Base-by-base conservation (phyloP, 345 rosid genomes). In the Bruguiera sexangula region DNA sequence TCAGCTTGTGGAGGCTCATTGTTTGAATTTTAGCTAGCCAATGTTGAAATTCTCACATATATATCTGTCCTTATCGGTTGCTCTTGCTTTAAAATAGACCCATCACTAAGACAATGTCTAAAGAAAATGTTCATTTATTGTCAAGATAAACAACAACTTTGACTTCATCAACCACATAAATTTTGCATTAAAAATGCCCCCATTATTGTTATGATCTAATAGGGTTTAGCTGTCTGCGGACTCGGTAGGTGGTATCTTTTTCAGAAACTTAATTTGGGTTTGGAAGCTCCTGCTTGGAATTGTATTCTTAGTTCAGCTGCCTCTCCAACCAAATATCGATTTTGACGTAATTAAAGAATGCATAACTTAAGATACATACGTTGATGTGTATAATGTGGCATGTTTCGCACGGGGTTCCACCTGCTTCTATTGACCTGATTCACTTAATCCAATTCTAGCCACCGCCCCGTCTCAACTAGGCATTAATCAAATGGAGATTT, bases 271-370 rank as follows among this genome's bases (percentile, higher is more conserved):
- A 54, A 52, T 21, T 53, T 51, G 46, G 74, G 55, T 67, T 78
- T 73, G 80, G 74, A 67, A 46, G 68, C 54, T 58, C 62, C 51
- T 69, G 56, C 54, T 68, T 71, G 70, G 67, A 68, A 51, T 24
- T 62, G 48, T 61, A 26, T 46, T 7, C 6, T 36, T 22, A 15
- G 8, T 24, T 52, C 51, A 34, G 24, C 18, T 39, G 48, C 16
- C 48, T 3, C 19, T 43, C 18, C 50, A 43, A 43, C 18, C 16
- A 15, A 2, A 43, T 13, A 13, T 13, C 50, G 16, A 43, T 43
- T 13, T 43, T 43, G 50, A 43, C 50, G 50, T 11, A 43, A 43
- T 43, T 43, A 4, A 43, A 43, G 5, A 43, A 15, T 43, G 50
- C 50, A 11, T 43, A 43, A 4, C 50, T 11, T 3, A 11, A 10